A percentile compares a stretch with the other conserved stretches of the same genome.
These are phyloP conservation scores for Lizonia empirigonia DNA, from an alignment of 2,329 filamentous ascomycete species.

Conservation along the genomic window DNA sequence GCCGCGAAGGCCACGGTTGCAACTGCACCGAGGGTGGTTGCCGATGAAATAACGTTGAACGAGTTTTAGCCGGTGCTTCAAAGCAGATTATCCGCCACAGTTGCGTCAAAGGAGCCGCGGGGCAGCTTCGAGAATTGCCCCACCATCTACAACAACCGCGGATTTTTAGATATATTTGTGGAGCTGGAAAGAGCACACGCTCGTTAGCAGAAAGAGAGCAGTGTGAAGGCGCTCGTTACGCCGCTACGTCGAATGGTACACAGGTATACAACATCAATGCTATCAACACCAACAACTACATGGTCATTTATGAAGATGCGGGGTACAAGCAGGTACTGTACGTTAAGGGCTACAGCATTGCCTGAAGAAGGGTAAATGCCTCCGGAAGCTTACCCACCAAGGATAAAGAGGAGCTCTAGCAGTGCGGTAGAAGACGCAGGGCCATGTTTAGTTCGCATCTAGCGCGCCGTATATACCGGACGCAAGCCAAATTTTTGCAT, in stretches of 20 bases:
- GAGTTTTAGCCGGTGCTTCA: slow-evolving; percentile 16
- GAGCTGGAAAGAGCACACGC: background rate
- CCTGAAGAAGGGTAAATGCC: slow-evolving; percentile 28
- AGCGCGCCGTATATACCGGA: slow-evolving; percentile 31
- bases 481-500: slow-evolving; percentile 20
- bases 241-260: background rate
- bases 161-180: background rate
- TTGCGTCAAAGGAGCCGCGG: slow-evolving; percentile 2
- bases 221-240: no score
- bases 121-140: slow-evolving; percentile 10
- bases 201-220: background rate
- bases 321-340: slow-evolving; percentile 5
- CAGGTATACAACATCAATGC: background rate
- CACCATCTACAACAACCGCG: slow-evolving; percentile 15
- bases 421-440: slow-evolving; percentile 31
- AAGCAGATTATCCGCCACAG: slow-evolving; percentile 11
- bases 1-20: background rate
- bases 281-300: background rate
- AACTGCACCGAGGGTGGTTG: slow-evolving; percentile 3
- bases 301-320: slow-evolving; percentile 4
- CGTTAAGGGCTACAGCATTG: slow-evolving; percentile 1
- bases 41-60: background rate
- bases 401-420: slow-evolving; percentile 22
- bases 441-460: slow-evolving; percentile 28
- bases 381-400: slow-evolving; percentile 21